phyloP scores from a whole-genome alignment of 2,329 filamentous ascomycete species.

The Pseudogymnoascus verrucosus region DNA sequence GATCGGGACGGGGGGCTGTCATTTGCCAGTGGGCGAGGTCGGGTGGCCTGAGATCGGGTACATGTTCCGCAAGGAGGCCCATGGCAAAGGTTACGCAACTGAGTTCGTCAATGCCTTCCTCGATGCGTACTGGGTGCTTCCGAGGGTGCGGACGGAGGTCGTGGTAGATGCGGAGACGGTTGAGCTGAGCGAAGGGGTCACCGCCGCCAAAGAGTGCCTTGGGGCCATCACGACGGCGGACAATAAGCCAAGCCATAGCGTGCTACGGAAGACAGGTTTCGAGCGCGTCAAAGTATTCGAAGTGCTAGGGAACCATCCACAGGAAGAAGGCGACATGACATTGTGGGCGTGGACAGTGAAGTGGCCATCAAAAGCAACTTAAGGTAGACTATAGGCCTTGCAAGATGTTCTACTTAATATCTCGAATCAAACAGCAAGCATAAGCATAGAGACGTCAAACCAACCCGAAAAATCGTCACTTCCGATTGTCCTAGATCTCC shows the following conservation, averaged over 20 bases:
- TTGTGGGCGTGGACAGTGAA: not conserved
- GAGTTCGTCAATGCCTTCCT: constrained; percentile 46
- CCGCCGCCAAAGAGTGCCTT: constrained; percentile 32
- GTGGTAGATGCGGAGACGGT: constrained; percentile 35
- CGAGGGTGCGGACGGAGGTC: constrained; percentile 37
- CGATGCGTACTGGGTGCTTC: constrained; percentile 40
- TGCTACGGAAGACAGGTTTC: constrained; percentile 51
- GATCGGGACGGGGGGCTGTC: constrained; percentile 42
- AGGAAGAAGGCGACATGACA: not conserved
- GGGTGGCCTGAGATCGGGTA: constrained; percentile 55
- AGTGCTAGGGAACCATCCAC: constrained; percentile 15
- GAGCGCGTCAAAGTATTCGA: constrained; percentile 35
- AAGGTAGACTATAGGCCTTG: not conserved
- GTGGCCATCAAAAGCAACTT: not conserved
- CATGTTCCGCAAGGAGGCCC: constrained; percentile 43
- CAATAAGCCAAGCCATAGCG: constrained; percentile 46
- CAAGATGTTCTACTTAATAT: not conserved
- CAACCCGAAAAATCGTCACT: not conserved
- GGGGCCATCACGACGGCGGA: constrained; percentile 39
- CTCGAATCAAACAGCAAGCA: not conserved
- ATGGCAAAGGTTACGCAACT: constrained; percentile 49
- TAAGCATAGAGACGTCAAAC: not conserved
- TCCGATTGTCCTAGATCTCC: not conserved
- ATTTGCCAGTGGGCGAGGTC: constrained; percentile 28
- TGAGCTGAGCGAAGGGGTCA: constrained; percentile 22